Percentiles rank a stretch among this genome's conserved stretches.
Conservation (phyloP, 2,329 filamentous ascomycete species). For the Onygena corvina region DNA sequence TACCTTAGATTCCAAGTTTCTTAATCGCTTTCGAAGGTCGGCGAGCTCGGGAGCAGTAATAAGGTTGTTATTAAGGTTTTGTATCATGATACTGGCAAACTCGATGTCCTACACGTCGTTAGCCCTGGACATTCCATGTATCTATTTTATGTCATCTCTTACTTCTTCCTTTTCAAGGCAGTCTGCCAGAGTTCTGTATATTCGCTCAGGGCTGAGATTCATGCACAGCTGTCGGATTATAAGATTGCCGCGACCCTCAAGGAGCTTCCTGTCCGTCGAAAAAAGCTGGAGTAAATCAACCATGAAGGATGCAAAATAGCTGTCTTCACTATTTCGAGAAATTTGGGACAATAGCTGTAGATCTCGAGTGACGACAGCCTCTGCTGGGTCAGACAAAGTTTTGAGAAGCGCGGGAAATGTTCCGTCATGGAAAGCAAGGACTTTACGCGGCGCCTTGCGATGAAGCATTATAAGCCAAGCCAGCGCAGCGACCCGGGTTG, state of each 20-base stretch:
- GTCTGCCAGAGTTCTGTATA: conserved; percentile 89
- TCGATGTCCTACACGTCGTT: conserved; percentile 61
- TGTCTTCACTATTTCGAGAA: conserved; percentile 89
- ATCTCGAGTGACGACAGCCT: conserved; percentile 91
- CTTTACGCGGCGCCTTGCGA: conserved; percentile 82
- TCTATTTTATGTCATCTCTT: too few relatives aligned
- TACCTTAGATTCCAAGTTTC: conserved; percentile 82
- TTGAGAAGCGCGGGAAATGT: conserved; percentile 94
- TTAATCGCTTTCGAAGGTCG: conserved; percentile 75
- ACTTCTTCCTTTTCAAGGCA: conserved; percentile 90
- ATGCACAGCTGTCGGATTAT: conserved; percentile 93
- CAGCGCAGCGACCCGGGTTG: conserved; percentile 81
- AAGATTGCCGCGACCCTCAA: conserved; percentile 86
- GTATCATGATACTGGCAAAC: conserved; percentile 98
- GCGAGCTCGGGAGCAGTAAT: conserved; percentile 92
- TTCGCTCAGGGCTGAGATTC: conserved; percentile 83
- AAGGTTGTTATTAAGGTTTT: conserved; percentile 97
- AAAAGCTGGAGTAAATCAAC: conserved; percentile 90
- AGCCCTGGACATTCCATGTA: too few relatives aligned
- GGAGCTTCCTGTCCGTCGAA: conserved; percentile 77
- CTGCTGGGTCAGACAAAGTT: conserved; percentile 86
- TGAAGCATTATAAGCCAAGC: conserved; percentile 98
- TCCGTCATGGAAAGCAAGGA: conserved; percentile 89
- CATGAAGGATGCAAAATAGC: conserved; percentile 98
- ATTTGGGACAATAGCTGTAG: conserved; percentile 90